Conservation (phyloP, 148 eudicot species). For the Gaultheria prostrata region DNA sequence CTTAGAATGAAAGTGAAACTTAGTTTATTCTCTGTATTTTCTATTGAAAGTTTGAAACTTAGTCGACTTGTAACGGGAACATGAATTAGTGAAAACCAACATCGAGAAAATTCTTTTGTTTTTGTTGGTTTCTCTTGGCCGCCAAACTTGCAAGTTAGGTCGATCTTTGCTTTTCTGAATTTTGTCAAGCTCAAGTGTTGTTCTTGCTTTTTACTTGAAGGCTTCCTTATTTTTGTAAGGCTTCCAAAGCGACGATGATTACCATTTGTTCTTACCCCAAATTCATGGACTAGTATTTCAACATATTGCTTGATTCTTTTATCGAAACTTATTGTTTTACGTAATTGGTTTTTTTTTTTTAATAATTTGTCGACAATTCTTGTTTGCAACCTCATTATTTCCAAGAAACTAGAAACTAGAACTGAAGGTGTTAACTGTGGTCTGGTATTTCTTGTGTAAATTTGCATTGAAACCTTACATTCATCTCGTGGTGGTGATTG, state of each 20-base stretch:
- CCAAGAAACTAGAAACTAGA: background rate
- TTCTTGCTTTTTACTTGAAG: too few species aligned
- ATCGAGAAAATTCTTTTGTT: background rate
- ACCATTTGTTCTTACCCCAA: background rate
- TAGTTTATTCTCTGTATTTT: background rate
- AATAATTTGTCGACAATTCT: too few species aligned
- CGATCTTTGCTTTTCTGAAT: background rate
- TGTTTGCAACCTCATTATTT: background rate
- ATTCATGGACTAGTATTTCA: background rate
- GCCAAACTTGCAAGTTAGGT: background rate
- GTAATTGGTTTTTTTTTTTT: too few species aligned
- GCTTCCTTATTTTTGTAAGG: too few species aligned
- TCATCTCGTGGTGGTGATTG: background rate
- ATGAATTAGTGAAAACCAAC: background rate
- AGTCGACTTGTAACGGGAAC: background rate
- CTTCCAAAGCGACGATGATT: too few species aligned
- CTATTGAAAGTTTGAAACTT: too few species aligned
- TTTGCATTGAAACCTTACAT: background rate
- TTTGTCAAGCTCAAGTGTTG: too few species aligned
- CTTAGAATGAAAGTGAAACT: background rate
- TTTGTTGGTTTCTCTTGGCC: background rate
- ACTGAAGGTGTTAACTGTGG: background rate
- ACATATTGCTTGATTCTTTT: background rate
- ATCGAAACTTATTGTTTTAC: too few species aligned
- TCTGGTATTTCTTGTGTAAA: background rate